Conservation (phyloP, 441 rosid genomes). For the Theobroma grandiflorum region DNA sequence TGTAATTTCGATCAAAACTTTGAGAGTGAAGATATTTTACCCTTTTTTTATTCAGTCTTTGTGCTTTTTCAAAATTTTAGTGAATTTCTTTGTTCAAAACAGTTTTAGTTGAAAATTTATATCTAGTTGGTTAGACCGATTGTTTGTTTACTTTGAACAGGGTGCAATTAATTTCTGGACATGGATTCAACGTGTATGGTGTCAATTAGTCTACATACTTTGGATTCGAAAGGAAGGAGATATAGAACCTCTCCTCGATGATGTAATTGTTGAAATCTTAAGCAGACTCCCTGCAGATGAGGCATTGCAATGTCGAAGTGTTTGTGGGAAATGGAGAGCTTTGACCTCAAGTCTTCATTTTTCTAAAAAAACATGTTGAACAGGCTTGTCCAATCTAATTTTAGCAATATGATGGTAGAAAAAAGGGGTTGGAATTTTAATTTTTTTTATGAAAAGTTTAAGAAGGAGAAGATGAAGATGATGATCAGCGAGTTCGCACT, state of each 20-base stretch:
- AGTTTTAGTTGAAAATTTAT: too few species aligned
- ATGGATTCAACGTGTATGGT: neutral
- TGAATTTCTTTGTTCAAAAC: too few species aligned
- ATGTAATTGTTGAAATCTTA: neutral
- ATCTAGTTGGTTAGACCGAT: too few species aligned
- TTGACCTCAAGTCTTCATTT: neutral
- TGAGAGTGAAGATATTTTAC: too few species aligned
- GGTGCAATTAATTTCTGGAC: neutral
- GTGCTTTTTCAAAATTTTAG: too few species aligned
- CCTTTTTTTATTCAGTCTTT: too few species aligned
- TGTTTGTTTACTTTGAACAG: neutral
- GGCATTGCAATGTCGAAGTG: neutral
- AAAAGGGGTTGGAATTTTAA: too few species aligned
- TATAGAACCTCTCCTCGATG: neutral
- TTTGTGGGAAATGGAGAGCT: neutral
- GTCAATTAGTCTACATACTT: neutral
- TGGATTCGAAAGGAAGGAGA: neutral
- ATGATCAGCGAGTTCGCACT: too few species aligned
- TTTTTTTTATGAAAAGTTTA: too few species aligned
- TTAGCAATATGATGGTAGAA: neutral
- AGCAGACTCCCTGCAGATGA: neutral
- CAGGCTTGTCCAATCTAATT: neutral
- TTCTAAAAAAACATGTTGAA: neutral
- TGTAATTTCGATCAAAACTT: too few species aligned
- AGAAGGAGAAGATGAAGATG: too few species aligned